phyloP scores from a whole-genome alignment of 192 early-diverging fungal species.

The Coemansia sp. region DNA sequence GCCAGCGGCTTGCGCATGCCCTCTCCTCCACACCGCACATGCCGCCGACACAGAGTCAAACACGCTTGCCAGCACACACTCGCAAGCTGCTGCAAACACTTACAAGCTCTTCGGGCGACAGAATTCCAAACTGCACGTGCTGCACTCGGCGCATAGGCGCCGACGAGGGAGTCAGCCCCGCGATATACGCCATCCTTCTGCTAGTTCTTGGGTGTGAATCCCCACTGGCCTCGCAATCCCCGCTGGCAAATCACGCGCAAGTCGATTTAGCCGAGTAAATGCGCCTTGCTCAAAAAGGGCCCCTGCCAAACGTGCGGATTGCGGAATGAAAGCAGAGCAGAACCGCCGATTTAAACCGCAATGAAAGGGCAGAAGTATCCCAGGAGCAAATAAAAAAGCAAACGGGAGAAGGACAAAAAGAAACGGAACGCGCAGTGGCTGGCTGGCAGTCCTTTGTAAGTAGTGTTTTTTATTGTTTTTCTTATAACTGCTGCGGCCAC shows the following conservation, averaged over 20 bases:
- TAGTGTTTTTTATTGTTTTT: neutral
- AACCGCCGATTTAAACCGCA: neutral
- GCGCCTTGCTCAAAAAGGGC: neutral
- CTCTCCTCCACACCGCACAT: too few species aligned
- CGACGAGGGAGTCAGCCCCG: constrained; percentile 41
- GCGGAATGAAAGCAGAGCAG: neutral
- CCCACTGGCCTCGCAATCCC: constrained; percentile 7
- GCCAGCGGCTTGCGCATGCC: too few species aligned
- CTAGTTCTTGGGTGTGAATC: constrained; percentile 1
- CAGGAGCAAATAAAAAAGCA: constrained; percentile 5
- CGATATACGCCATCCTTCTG: constrained; percentile 33
- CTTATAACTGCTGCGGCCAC: neutral
- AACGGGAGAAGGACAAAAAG: neutral
- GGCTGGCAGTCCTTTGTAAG: neutral
- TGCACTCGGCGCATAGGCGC: constrained; percentile 71
- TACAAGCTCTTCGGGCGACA: constrained; percentile 97
- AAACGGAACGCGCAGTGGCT: neutral
- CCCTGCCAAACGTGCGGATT: neutral
- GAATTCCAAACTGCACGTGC: constrained; percentile 91
- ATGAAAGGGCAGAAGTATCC: too few species aligned
- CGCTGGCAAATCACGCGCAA: neutral
- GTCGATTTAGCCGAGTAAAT: neutral
- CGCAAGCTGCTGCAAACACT: constrained; percentile 18
- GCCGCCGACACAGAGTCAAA: too few species aligned
- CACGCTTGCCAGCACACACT: neutral